These are phyloP conservation scores for Platanthera guangdongensis DNA, from an alignment of 106 monocot species.

Conservation along the genomic window DNA sequence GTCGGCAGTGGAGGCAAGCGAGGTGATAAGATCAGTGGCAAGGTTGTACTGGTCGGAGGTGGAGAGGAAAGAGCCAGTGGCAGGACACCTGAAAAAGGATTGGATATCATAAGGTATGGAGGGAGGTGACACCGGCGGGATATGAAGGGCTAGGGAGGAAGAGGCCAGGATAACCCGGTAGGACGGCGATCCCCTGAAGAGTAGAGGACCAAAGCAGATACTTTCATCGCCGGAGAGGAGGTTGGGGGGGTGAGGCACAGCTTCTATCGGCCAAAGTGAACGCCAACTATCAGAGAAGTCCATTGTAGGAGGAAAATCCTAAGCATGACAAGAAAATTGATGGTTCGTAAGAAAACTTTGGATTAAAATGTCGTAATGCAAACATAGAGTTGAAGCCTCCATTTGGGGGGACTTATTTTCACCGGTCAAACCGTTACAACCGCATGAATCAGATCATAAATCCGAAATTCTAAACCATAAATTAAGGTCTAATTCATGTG, in stretches of 20 bases:
- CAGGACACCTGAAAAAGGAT: slow-evolving; percentile 9
- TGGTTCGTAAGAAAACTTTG: too few species aligned
- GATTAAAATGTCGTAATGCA: too few species aligned
- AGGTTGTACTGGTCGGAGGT: slow-evolving; percentile 2
- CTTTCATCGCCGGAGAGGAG: slow-evolving; percentile 1
- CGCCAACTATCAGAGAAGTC: slow-evolving; percentile 22
- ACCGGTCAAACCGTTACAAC: too few species aligned
- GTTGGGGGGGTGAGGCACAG: background rate
- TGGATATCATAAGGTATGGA: background rate
- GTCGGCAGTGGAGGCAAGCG: background rate
- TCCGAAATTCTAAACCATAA: too few species aligned
- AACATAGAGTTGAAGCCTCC: too few species aligned
- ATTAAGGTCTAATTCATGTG: too few species aligned
- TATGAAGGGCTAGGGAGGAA: background rate
- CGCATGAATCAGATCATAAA: too few species aligned
- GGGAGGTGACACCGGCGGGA: background rate
- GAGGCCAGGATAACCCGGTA: background rate
- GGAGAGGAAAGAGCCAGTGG: slow-evolving; percentile 11
- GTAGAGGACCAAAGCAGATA: background rate
- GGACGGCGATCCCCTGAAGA: background rate
- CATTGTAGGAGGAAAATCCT: slow-evolving; percentile 1
- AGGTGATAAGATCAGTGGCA: slow-evolving; percentile 5
- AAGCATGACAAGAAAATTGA: too few species aligned
- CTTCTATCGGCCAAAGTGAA: slow-evolving; percentile 14
- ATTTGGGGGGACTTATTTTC: too few species aligned